Conservation (phyloP, 805 yeast genomes). For the Candida fluviatilis region DNA sequence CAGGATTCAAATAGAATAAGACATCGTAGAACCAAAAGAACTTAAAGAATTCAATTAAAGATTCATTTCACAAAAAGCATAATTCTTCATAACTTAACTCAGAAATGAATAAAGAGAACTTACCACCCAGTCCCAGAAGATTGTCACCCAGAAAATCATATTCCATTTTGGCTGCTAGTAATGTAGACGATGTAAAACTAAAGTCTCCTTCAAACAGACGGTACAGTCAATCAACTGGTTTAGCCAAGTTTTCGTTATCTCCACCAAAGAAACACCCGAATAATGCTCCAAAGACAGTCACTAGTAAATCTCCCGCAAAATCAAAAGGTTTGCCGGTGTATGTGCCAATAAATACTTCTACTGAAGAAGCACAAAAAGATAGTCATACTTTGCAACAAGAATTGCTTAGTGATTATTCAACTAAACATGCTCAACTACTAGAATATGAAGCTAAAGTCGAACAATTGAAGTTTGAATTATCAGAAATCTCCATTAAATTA, state of each 20-base stretch:
- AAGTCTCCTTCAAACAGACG: background rate
- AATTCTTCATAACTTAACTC: too few species aligned
- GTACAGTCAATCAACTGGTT: conserved; percentile 46
- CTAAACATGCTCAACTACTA: conserved; percentile 50
- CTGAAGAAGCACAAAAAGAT: background rate
- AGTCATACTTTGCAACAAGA: conserved; percentile 3
- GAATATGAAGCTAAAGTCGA: conserved; percentile 44
- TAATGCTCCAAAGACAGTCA: too few species aligned
- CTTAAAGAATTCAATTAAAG: too few species aligned
- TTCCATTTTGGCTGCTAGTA: conserved; percentile 11
- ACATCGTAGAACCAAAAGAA: too few species aligned
- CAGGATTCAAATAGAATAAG: too few species aligned
- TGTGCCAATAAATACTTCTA: conserved; percentile 23
- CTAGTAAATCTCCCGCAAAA: too few species aligned
- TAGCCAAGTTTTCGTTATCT: conserved; percentile 39
- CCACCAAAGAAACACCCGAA: conserved; percentile 10
- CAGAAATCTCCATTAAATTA: conserved; percentile 20
- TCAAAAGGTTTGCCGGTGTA: conserved; percentile 29
- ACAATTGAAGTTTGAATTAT: conserved; percentile 30
- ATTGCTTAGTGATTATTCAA: conserved; percentile 32
- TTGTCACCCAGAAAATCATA: conserved; percentile 11
- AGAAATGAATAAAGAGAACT: background rate
- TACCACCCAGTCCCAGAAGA: conserved; percentile 9
- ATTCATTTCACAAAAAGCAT: background rate
- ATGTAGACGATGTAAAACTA: background rate